Percentiles rank a stretch among this genome's conserved stretches.
Conservation (phyloP, 345 rosid genomes). For the Rhodomyrtus tomentosa region DNA sequence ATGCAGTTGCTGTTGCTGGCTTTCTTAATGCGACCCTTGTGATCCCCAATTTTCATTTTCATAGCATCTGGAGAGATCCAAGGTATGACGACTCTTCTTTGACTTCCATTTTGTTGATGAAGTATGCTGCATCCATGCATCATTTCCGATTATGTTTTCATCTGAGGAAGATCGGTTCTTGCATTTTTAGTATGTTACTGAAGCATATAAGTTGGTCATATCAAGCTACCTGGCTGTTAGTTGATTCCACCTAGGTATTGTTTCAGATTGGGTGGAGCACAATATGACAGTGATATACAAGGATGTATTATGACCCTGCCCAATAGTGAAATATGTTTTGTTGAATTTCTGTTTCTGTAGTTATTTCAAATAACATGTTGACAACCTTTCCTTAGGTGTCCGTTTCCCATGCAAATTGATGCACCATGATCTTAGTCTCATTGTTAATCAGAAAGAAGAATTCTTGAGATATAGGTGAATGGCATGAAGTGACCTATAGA, state of each 20-base stretch:
- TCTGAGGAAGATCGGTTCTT: neutral
- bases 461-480: neutral
- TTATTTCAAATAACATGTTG: neutral
- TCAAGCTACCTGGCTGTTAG: neutral
- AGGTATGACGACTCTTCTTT: conserved; percentile 37
- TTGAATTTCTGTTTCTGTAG: neutral
- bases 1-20: conserved; percentile 99
- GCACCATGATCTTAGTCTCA: neutral
- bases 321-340: neutral
- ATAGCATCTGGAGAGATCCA: conserved; percentile 98
- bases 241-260: neutral
- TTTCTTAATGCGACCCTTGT: conserved; percentile 94
- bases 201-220: neutral
- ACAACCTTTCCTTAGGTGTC: neutral
- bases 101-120: neutral
- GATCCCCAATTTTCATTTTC: conserved; percentile 89
- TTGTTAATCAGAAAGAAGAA: neutral
- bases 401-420: neutral
- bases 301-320: neutral
- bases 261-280: neutral
- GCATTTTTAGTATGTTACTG: neutral
- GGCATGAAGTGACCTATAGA: neutral
- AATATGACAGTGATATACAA: neutral
- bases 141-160: neutral
- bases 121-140: neutral